These are phyloP conservation scores for Cadophora sp. DNA, from an alignment of 2,329 filamentous ascomycete genomes.

Conservation along the genomic window DNA sequence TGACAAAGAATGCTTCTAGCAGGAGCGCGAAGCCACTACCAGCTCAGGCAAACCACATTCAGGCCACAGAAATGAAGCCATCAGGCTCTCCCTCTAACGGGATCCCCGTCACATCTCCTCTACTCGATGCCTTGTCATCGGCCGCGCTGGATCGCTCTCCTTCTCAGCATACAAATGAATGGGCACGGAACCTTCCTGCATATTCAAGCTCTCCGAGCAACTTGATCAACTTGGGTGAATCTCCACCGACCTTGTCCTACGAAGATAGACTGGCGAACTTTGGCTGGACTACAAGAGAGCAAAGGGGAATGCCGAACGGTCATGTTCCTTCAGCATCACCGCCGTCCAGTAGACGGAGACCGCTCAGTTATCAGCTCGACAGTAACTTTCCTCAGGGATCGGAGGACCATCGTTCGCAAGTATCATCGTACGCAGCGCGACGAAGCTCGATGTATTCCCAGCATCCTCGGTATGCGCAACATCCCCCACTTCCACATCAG, in stretches of 20 bases:
- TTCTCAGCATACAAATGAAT: slow-evolving; percentile 49
- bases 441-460: slow-evolving; percentile 61
- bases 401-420: slow-evolving; percentile 57
- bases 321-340: slow-evolving; percentile 43
- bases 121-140: slow-evolving; percentile 44
- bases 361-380: slow-evolving; percentile 59
- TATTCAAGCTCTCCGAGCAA: slow-evolving; percentile 51
- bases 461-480: slow-evolving; percentile 54
- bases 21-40: slow-evolving; percentile 36
- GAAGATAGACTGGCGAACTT: slow-evolving; percentile 42
- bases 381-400: slow-evolving; percentile 42
- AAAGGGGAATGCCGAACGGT: slow-evolving; percentile 37
- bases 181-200: slow-evolving; percentile 52
- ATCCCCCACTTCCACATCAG: slow-evolving; percentile 76
- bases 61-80: slow-evolving; percentile 42
- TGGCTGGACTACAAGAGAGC: slow-evolving; percentile 43
- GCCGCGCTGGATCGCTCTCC: slow-evolving; percentile 37
- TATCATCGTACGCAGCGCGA: slow-evolving; percentile 50
- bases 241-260: slow-evolving; percentile 49
- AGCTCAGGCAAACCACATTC: slow-evolving; percentile 29
- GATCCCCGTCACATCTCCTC: slow-evolving; percentile 39
- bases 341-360: slow-evolving; percentile 50
- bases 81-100: slow-evolving; percentile 34
- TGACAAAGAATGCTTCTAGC: slow-evolving; percentile 42
- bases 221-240: slow-evolving; percentile 52